Base-by-base conservation (phyloP, 176 grass and related monocot species). In the Avena eriantha region DNA sequence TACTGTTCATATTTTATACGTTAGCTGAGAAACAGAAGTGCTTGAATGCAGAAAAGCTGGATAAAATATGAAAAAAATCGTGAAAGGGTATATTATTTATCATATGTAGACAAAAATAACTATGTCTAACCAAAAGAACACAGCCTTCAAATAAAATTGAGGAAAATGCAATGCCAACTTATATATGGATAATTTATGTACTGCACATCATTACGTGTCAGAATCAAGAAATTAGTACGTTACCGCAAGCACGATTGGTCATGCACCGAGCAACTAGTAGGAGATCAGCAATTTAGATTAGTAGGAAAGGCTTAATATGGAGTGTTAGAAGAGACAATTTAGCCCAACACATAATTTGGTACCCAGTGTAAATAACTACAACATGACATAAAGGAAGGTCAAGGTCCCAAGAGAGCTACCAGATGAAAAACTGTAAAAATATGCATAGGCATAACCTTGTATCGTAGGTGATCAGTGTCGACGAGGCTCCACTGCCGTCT, bases 401-500 rank as follows among this genome's bases (percentile, higher is more conserved):
- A n/a, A 57, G 16, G 76, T 41, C 26, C 55, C 31, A 86, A 31
- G 18, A 51, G 47, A 87, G 69, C 12, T 41, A 57, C 34, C 10
- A 17, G 26, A 61, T 34, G 43, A 59, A 6, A 61, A 55, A 80
- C 58, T 34, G 17, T 48, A 46, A 41, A 50, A 33, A 81, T 41
- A 47, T 48, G 17, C 41, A 65, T 36, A 64, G 33, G 59, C 31
- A 94, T 57, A 86, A 98, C 97, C 93, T 98, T 98, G 90, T 96
- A 98, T 57, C 94, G 92, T 49, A 98, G 87, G 78, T 98, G 94
- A 86, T 96, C 94, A 82, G 90, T 93, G 85, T 96, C 94, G 0
- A 93, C 94, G 69, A 98, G 94, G 67, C 88, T 91, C 97, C 97
- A 98, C 54, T 98, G 97, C 22, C 97, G 97, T 77, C 90, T 98